Evolutionary conservation across 805 yeast genomes (phyloP).

Genomic region (Metschnikowia reukaufii): DNA sequence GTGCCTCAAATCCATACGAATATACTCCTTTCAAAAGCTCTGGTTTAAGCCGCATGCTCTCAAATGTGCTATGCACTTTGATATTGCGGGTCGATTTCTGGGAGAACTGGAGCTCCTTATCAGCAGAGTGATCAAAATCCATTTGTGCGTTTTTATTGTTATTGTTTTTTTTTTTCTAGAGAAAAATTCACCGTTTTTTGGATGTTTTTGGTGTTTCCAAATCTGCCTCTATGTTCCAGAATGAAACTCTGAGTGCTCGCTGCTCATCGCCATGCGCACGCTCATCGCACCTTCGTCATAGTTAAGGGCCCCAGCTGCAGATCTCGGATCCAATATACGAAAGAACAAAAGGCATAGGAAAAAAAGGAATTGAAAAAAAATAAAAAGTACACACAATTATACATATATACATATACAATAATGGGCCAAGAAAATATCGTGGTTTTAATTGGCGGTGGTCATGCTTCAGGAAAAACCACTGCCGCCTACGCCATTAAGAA

Average conservation of each 20-base stretch:
- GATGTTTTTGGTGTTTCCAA: too few species aligned
- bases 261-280: slow-evolving; percentile 1
- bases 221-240: too few species aligned
- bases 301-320: not conserved
- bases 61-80: slow-evolving; percentile 49
- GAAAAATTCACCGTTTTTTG: too few species aligned
- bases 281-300: not conserved
- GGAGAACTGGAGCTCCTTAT: slow-evolving; percentile 55
- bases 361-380: not conserved
- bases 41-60: slow-evolving; percentile 42
- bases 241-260: too few species aligned
- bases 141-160: slow-evolving; percentile 1
- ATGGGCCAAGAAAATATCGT: slow-evolving; percentile 24
- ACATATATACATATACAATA: too few species aligned
- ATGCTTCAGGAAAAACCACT: slow-evolving; percentile 53
- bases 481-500: slow-evolving; percentile 38
- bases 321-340: not conserved
- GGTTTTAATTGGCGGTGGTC: slow-evolving; percentile 62
- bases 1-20: slow-evolving; percentile 92
- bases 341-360: not conserved
- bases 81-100: slow-evolving; percentile 50
- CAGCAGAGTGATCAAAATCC: slow-evolving; percentile 61
- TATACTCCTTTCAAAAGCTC: slow-evolving; percentile 56
- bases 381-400: too few species aligned
- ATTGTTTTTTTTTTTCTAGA: not conserved